Percentiles rank a stretch among this genome's conserved stretches.
Evolutionary conservation across 345 rosid species (phyloP).

Genomic region (Linum lewisii): DNA sequence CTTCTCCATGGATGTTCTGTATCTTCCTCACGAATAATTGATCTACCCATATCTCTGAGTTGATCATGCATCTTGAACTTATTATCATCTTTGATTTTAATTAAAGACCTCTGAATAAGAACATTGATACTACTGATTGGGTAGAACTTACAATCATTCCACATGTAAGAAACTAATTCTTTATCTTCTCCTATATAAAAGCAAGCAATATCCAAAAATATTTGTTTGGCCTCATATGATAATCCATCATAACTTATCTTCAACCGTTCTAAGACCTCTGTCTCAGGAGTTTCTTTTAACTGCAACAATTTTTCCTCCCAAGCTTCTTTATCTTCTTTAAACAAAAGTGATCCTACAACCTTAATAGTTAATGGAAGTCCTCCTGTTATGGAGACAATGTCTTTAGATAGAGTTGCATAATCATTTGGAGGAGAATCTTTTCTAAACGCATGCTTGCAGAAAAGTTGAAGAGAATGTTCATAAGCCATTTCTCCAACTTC

Average conservation of each 20-base stretch:
- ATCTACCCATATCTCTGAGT: neutral
- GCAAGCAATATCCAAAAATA: constrained; percentile 22
- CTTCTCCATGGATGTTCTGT: neutral
- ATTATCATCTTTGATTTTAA: neutral
- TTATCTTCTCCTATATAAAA: constrained; percentile 5
- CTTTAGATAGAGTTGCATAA: neutral
- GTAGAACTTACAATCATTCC: neutral
- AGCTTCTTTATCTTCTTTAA: neutral
- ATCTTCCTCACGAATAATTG: neutral
- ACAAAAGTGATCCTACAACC: constrained; percentile 9
- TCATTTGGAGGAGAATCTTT: neutral
- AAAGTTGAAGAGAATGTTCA: constrained; percentile 4
- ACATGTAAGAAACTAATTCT: neutral
- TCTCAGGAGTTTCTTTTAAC: neutral
- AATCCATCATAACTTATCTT: constrained; percentile 14
- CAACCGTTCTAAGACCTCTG: neutral
- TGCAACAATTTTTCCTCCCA: constrained; percentile 7
- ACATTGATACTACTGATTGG: neutral
- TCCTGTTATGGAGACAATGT: neutral
- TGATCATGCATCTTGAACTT: neutral
- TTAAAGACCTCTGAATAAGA: neutral
- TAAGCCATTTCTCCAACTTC: neutral
- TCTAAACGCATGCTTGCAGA: constrained; percentile 10
- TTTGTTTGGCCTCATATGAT: neutral
- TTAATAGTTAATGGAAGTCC: constrained; percentile 15